Conservation (phyloP, 1,139 yeast species). For the Pichia sp. region DNA sequence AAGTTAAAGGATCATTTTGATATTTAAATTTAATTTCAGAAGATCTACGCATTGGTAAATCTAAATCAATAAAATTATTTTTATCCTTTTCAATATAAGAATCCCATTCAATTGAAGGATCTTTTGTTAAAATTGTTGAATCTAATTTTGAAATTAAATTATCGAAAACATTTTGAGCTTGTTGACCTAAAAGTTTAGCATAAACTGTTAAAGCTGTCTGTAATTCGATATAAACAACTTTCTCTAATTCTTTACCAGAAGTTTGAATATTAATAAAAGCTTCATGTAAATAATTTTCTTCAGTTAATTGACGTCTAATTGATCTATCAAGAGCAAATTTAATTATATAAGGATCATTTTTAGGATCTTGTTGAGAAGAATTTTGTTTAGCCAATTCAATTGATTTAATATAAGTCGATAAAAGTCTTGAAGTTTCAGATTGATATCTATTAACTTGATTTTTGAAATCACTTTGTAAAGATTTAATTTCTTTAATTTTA, state of each 20-base stretch:
- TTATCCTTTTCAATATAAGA: constrained; percentile 67
- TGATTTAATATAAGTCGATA: constrained; percentile 42
- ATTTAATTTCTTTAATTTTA: constrained; percentile 81
- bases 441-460: constrained; percentile 66
- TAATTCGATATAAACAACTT: constrained; percentile 77
- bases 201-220: constrained; percentile 73
- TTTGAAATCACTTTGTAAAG: constrained; percentile 75
- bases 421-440: constrained; percentile 48
- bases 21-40: constrained; percentile 59
- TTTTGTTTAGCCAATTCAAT: constrained; percentile 33
- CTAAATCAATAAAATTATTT: constrained; percentile 68
- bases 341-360: constrained; percentile 75
- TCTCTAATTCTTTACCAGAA: constrained; percentile 84
- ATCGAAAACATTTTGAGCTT: constrained; percentile 61
- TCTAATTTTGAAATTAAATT: constrained; percentile 60
- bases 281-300: constrained; percentile 80
- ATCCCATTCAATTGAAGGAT: constrained; percentile 84
- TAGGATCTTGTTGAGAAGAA: constrained; percentile 30
- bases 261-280: constrained; percentile 82
- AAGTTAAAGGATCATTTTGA: constrained; percentile 63
- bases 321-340: constrained; percentile 69
- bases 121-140: constrained; percentile 68
- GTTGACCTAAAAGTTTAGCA: constrained; percentile 60
- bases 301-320: constrained; percentile 66
- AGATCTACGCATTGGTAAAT: constrained; percentile 59